A percentile compares a stretch with the other conserved stretches of the same genome.
Conservation (phyloP, 306 rosid species). For the Astragalus glycyphyllos region DNA sequence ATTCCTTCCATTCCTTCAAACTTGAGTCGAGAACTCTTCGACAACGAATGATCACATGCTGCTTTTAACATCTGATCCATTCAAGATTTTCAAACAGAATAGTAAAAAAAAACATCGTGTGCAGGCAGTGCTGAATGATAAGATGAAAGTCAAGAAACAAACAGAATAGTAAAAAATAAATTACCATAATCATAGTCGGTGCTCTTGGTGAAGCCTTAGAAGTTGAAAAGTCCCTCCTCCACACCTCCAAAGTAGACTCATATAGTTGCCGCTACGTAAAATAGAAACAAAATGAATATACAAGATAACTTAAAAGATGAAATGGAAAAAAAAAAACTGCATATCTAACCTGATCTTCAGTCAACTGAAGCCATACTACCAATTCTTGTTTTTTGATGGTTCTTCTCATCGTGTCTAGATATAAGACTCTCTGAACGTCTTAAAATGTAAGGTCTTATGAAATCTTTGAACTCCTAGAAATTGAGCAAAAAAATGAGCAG, state of each 20-base stretch:
- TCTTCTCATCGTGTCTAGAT: conserved; percentile 64
- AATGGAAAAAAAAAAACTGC: conserved; percentile 30
- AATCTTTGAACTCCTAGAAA: conserved; percentile 72
- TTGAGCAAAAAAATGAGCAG: no score
- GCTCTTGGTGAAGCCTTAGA: conserved; percentile 94
- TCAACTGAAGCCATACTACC: conserved; percentile 84
- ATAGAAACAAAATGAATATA: conserved; percentile 12
- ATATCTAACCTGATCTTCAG: conserved; percentile 73
- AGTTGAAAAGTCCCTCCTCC: conserved; percentile 87
- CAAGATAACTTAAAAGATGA: conserved; percentile 9
- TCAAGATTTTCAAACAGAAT: conserved; percentile 34
- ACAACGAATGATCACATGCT: conserved; percentile 88
- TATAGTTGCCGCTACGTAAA: conserved; percentile 74
- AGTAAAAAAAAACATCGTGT: not conserved
- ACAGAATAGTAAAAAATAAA: conserved; percentile 30
- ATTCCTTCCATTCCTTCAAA: conserved; percentile 90
- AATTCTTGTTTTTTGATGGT: conserved; percentile 73
- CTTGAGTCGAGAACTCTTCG: conserved; percentile 88
- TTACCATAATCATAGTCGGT: conserved; percentile 85
- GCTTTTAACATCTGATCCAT: conserved; percentile 76
- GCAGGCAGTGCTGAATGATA: no score
- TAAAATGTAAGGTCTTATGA: conserved; percentile 80
- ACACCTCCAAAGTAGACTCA: conserved; percentile 77
- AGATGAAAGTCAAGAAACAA: conserved; percentile 22
- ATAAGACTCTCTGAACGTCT: conserved; percentile 86